Evolutionary conservation across 345 rosid genomes (phyloP).

Genomic region (Linum trigynum): DNA sequence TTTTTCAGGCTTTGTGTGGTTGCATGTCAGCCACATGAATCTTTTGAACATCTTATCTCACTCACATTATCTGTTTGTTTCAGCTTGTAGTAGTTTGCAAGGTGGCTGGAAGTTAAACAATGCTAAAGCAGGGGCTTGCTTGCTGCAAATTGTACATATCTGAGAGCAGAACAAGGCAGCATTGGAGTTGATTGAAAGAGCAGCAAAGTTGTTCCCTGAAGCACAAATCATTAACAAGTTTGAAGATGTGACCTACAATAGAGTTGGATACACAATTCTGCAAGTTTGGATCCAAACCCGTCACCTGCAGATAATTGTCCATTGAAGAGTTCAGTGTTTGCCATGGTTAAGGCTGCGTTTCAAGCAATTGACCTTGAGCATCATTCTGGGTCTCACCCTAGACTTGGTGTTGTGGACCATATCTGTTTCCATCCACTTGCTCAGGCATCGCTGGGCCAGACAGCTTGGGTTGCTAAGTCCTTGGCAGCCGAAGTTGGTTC

Average conservation of each 20-base stretch:
- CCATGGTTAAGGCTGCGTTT: slow-evolving; percentile 77
- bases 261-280: slow-evolving; percentile 75
- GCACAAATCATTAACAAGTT: slow-evolving; percentile 70
- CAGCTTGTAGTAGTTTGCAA: slow-evolving; percentile 22
- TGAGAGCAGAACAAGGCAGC: slow-evolving; percentile 60
- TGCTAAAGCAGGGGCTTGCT: slow-evolving; percentile 60
- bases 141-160: slow-evolving; percentile 87
- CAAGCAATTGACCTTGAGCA: slow-evolving; percentile 47
- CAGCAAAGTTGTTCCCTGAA: slow-evolving; percentile 53
- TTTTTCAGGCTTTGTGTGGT: slow-evolving; percentile 10
- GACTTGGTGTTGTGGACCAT: slow-evolving; percentile 91
- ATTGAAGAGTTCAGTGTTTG: slow-evolving; percentile 42
- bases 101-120: slow-evolving; percentile 20
- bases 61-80: slow-evolving; percentile 12
- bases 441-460: slow-evolving; percentile 47
- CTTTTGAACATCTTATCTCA: slow-evolving; percentile 18
- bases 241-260: slow-evolving; percentile 60
- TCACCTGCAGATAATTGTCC: slow-evolving; percentile 27
- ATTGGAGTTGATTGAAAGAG: slow-evolving; percentile 54
- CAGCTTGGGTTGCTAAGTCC: slow-evolving; percentile 52
- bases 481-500: slow-evolving; percentile 63
- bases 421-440: slow-evolving; percentile 81
- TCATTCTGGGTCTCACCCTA: slow-evolving; percentile 77
- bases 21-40: slow-evolving; percentile 24
- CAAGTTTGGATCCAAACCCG: slow-evolving; percentile 30